Base-by-base conservation (phyloP, 306 rosid genomes). In the Fragaria vesca region DNA sequence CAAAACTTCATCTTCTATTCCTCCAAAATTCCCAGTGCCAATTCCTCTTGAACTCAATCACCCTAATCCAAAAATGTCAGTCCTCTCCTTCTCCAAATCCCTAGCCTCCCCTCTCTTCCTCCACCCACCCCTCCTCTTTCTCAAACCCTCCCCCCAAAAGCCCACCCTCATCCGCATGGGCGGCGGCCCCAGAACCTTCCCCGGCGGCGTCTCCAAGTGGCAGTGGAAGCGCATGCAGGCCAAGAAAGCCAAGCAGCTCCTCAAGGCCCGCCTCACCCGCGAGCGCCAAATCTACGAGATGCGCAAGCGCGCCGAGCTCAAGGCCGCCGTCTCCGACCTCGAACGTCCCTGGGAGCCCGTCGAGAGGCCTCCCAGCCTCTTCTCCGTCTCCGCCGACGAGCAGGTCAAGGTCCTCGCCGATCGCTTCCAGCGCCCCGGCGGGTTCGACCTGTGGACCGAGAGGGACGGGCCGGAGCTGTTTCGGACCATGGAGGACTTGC, bases 191-290 rank as follows among this genome's bases (percentile, higher is more conserved):
- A 77, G 99, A 73, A 95, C 97, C 2, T 95, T 13, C 84, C 99
- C 97, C 0, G 97, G 99, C 0, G 99, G 97, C 40, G 97, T 95
- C 3, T 89, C 97, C 12, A 95, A 95, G 91, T 95, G 97, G 99
- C 93, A 91, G 66, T 95, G 97, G 99, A 95, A 91, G 85, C 87
- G 93, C 54, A 95, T 95, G 99, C 99, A 95, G 81, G 91, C 90
- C 36, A 90, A 82, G 86, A 94, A 94, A 83, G 85, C 89, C 55
- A 92, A 92, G 72, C 98, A 94, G 82, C 89, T 94, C 17, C 85
- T 94, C 77, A 92, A 94, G 83, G 99, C 99, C 5, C 76, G 97
- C 15, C 86, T 95, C 20, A 66, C 82, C 68, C 96, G 97, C 12
- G 97, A 95, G 82, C 88, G 97, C 63, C 97, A 95, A 82, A 91